Evolutionary conservation across 352 stramenopile species (phyloP), one percentile per base, ranked within the genome.

Genomic region (Globisporangium viniferum): DNA sequence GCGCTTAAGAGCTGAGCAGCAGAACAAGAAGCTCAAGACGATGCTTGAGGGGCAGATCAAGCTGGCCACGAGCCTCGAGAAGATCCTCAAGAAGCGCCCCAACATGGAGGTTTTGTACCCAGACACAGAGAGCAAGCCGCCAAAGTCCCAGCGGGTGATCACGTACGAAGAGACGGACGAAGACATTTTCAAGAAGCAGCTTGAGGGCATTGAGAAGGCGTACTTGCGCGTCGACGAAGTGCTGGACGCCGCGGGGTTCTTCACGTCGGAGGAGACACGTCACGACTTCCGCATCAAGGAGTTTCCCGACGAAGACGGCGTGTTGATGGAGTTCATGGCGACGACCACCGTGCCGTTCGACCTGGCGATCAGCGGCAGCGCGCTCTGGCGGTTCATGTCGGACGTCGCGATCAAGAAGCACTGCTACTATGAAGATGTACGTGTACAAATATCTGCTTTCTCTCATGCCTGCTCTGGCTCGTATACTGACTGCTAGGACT

Each of bases 11-110:
- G 67, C 74, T 12, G 69, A 81, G 53, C 53, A 66, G 12, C 65
- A 80, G 33, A 82, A 82, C 67, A 49, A 55, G 31, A 49, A 73
- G 61, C 64, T 82, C 14, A 71, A 70, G 59, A 62, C 65, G 62
- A 64, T 82, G 59, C 62, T 82, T 6, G 62, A 77, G 53, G 67
- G 61, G 1, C 71, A 84, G 39, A 58, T 74, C 18, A 72, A 76
- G 41, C 66, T 81, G 15, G 67, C 66, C 12, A 59, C 63, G 33
- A 69, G 70, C 2, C 46, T 80, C 29, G 61, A 73, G 64, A 59
- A 65, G 20, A 48, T 72, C 15, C 41, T 80, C 15, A 74, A 64
- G n/a, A 68, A 74, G 27, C 66, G 59, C 9, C 66, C 48, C 1
- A 66, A 66, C 59, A 57, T 66, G 48, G 58, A 70, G 58, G 66